Percentiles rank a stretch among this genome's conserved stretches.
Conservation (phyloP, 345 rosid genomes). For the Euphorbia lathyris region DNA sequence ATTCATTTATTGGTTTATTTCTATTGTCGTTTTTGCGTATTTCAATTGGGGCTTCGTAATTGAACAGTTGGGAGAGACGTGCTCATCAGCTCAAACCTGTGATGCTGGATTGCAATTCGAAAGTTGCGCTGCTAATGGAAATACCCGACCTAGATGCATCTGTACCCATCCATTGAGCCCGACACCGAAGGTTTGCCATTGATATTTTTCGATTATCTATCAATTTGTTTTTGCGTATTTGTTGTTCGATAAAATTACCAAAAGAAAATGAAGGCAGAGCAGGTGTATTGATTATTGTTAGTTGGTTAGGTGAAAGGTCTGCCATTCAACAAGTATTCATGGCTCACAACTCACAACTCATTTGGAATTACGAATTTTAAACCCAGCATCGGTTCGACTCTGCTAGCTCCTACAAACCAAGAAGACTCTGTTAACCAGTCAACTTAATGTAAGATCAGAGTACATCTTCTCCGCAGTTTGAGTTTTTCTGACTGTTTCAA, state of each 20-base stretch:
- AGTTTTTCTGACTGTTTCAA: background rate
- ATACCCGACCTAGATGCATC: constrained; percentile 71
- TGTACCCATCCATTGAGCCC: constrained; percentile 68
- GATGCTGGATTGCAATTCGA: constrained; percentile 78
- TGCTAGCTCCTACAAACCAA: constrained; percentile 66
- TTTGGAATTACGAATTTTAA: too few species aligned
- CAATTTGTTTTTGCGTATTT: background rate
- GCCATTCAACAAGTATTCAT: constrained; percentile 81
- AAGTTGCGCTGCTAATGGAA: constrained; percentile 63
- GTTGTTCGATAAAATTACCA: background rate
- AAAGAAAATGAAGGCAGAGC: background rate
- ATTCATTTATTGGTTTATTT: too few species aligned
- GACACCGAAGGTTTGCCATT: constrained; percentile 51
- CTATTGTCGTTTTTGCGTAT: background rate
- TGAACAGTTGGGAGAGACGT: constrained; percentile 77
- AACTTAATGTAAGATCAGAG: too few species aligned
- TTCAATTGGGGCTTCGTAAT: background rate
- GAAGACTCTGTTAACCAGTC: constrained; percentile 76
- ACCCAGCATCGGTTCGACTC: constrained; percentile 44
- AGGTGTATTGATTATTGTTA: background rate
- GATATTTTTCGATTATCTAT: background rate
- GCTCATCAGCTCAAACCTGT: constrained; percentile 53
- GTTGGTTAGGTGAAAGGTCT: constrained; percentile 63
- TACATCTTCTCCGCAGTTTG: background rate
- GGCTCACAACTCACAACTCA: constrained; percentile 94